Evolutionary conservation across 768 basidiomycete species (phyloP), one percentile per base, ranked within the genome.

Genomic region (Boletus barrowsii): DNA sequence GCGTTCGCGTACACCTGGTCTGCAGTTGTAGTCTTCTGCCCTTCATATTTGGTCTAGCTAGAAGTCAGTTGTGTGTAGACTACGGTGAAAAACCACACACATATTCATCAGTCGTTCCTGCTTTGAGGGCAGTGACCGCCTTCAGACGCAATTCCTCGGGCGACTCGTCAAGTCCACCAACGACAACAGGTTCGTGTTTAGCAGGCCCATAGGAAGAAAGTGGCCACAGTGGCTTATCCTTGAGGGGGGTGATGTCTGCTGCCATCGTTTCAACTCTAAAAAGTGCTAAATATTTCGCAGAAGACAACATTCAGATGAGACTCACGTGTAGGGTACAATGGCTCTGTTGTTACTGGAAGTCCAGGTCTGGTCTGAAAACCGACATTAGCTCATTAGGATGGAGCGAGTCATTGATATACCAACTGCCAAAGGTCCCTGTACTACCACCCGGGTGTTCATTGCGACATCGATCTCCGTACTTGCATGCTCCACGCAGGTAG

Each of bases 211-310:
- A 95, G 0, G 83, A 86, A 0, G 90, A 85, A 0, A 95, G 73
- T 14, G 87, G 86, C 87, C 89, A 97, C 13, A 78, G 42, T 0
- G 93, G 93, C 63, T 83, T 86, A 15, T 94, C 92, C 20, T 71
- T 74, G 20, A 67, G 64, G 3, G 72, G 72, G 1, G 79, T 81
- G 9, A 95, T 67, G 59, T 95, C 93, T 32, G 72, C 71, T n/a
- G 65, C 66, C 42, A 96, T 80, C 3, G 76, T 72, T 13, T 92
- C 86, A 18, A 73, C 65, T 26, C 91, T 93, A 60, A 17, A 26
- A 37, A 29, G 32, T 42, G 36, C 4, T 49, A 18, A 41, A 24
- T 26, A 8, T 17, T 51, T 15, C 1, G 6, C 9, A 36, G 24
- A 5, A 43, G 26, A 37, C 18, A 7, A 33, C 2, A 10, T 18